Evolutionary conservation across 2,329 filamentous ascomycete species (phyloP), one percentile per base, ranked within the genome.

Genomic region (Colletotrichum sp.): DNA sequence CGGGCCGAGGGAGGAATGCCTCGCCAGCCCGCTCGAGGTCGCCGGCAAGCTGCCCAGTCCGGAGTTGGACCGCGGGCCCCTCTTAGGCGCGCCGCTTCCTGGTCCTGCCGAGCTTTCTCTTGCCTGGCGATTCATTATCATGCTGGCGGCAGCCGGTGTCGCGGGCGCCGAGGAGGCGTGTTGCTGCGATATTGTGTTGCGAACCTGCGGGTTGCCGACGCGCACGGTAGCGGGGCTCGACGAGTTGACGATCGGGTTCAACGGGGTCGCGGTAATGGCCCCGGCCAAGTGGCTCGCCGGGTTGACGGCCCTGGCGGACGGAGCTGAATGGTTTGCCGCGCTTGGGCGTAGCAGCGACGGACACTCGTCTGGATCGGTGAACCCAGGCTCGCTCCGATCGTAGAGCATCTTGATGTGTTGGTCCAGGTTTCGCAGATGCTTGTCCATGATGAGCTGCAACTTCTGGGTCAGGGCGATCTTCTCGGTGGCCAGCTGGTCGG

Each of bases 381-480:
- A 92, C 72, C 91, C 90, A 49, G 90, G 90, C 79, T 93, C 92
- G 78, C 87, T 87, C 80, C 91, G 88, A 78, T 93, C 91, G 82
- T 91, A 90, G 30, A 93, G 85, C 63, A 88, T 84, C 80, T 93
- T 93, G 79, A 93, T 89, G 80, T 93, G 90, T 66, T 87, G 82
- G 80, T 94, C 94, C 82, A 90, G 92, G 82, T 87, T 91, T 81
- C 86, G 90, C 79, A 88, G 88, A 85, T 93, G 92, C 80, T 93
- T 93, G 81, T 93, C 92, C 81, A 92, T 88, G 57, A 89, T 86
- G 64, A 86, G 81, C 80, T 92, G 88, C 72, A 92, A 86, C 84
- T 94, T 95, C 78, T 93, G 89, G 6, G 92, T 90, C 34, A 97
- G 86, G 4, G 89, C 89, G 69, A 95, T 88, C 87, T 97, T 97